Evolutionary conservation across 306 rosid genomes (phyloP), one percentile per base, ranked within the genome.

Genomic region (Adenanthera pavonina): DNA sequence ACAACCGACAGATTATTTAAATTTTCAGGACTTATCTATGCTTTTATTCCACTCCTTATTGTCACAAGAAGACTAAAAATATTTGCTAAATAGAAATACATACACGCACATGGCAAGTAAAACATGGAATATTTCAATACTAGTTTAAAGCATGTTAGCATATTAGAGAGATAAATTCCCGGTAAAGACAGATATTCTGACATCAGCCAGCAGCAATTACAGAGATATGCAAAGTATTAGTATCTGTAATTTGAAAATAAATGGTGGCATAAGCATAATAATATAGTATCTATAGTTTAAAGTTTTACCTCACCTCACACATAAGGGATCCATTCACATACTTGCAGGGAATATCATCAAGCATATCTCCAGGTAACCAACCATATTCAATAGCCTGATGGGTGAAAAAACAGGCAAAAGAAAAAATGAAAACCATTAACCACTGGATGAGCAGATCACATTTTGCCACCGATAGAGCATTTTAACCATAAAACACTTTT

Each of bases 291-390:
- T 56, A 56, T 56, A 38, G 40, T 53, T 74, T 36, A 40, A 19
- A 19, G 13, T 15, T 72, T 34, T 57, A 38, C 72, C 90, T 87
- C 75, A 89, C 95, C 93, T 91, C 93, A 79, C 95, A 91, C 72
- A 83, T 77, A 67, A 91, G 87, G 41, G 87, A 73, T 74, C 95
- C 93, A 82, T 91, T 86, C 38, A 88, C 62, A 70, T 78, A 91
- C 85, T 89, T 91, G 92, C 92, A 89, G 41, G 91, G 93, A 78
- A 91, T 88, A 56, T 88, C 93, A 80, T 86, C 90, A 20, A 91
- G 87, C 41, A 89, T 74, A 80, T 91, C 92, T 66, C 93, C 90
- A 77, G 95, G 95, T 81, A 89, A 81, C 83, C 86, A 89, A 53
- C 93, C 95, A 85, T 87, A 88, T 73, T 91, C 95, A 85, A 91